Conservation (phyloP, 768 basidiomycete genomes). For the Boletus vinaceobasis region DNA sequence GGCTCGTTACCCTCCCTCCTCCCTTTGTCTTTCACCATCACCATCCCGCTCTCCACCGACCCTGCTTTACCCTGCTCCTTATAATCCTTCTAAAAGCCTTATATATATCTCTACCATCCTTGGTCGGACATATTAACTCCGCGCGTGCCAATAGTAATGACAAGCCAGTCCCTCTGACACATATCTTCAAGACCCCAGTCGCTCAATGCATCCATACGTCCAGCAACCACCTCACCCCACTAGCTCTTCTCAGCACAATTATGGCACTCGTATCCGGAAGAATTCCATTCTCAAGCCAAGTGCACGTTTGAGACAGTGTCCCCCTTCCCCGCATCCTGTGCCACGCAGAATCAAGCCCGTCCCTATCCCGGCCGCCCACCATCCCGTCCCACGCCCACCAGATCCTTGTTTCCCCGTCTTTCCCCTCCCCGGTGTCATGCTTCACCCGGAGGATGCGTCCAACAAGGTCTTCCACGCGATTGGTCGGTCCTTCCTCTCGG, state of each 20-base stretch:
- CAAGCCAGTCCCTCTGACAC: conserved; percentile 15
- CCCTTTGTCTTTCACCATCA: conserved; percentile 30
- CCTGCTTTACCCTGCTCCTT: conserved; percentile 8
- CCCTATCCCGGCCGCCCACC: conserved; percentile 23
- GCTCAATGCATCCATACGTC: conserved; percentile 15
- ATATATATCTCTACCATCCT: conserved; percentile 22
- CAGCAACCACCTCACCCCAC: conserved; percentile 9
- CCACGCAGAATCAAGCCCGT: conserved; percentile 34
- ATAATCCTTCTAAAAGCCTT: conserved; percentile 14
- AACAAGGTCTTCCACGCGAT: conserved; percentile 74
- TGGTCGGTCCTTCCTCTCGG: conserved; percentile 67
- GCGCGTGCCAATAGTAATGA: conserved; percentile 17
- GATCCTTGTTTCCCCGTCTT: conserved; percentile 39
- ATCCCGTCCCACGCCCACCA: conserved; percentile 12
- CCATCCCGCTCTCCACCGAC: conserved; percentile 19
- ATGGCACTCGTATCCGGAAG: conserved; percentile 55
- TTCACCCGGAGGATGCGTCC: conserved; percentile 71
- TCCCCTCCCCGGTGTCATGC: conserved; percentile 59
- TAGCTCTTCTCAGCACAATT: conserved; percentile 33
- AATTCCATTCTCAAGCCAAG: conserved; percentile 52
- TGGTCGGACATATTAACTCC: conserved; percentile 25
- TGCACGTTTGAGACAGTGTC: conserved; percentile 45
- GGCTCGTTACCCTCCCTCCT: conserved; percentile 19
- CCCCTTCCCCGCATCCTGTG: conserved; percentile 35
- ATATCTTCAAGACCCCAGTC: conserved; percentile 10